Evolutionary conservation across 495 filamentous ascomycete species (phyloP), one percentile per base, ranked within the genome.

Genomic region (Penicillium bialowiezense): DNA sequence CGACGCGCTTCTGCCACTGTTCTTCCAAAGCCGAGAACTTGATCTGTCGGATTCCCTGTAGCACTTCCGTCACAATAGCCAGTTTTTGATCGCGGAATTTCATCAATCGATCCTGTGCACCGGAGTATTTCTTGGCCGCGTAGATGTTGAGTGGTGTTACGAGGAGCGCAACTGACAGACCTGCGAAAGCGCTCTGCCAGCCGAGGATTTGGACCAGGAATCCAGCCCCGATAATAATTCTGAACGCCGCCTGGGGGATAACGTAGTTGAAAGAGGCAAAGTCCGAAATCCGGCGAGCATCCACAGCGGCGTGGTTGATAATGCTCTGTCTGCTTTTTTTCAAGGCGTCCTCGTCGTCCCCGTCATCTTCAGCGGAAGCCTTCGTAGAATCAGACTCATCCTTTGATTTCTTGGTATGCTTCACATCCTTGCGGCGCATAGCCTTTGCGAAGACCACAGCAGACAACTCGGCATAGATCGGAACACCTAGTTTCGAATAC

Each of bases 11-110:
- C 64, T 91, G 79, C 90, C 90, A 95, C 51, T 87, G 81, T 13
- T 71, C 63, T 59, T 95, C 90, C n/a, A 89, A 64, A 8, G 89
- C 89, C 1, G 87, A 88, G 55, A 95, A 91, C 55, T 95, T 95
- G 62, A 95, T 89, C 60, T 95, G 90, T 5, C 90, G 79, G 45
- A 95, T 92, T 40, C 85, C 90, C 52, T 88, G 83, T 0, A 95
- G 68, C 1, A 87, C 89, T 62, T 95, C 90, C 0, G 87, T 88
- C 10, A 95, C 77, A 1, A 91, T 76, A 0, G 77, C 83, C 75
- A 91, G 81, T 59, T 92, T 92, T 36, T 80, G 72, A 63, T 95
- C 90, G 46, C 88, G 75, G 9, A 83, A 70, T 59, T 87, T 89
- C 90, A 95, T 95, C 36, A 95, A 66, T 12, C 74, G 71, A 47